Evolutionary conservation across 2,329 filamentous ascomycete species (phyloP).

Genomic region (Fusarium sp.): DNA sequence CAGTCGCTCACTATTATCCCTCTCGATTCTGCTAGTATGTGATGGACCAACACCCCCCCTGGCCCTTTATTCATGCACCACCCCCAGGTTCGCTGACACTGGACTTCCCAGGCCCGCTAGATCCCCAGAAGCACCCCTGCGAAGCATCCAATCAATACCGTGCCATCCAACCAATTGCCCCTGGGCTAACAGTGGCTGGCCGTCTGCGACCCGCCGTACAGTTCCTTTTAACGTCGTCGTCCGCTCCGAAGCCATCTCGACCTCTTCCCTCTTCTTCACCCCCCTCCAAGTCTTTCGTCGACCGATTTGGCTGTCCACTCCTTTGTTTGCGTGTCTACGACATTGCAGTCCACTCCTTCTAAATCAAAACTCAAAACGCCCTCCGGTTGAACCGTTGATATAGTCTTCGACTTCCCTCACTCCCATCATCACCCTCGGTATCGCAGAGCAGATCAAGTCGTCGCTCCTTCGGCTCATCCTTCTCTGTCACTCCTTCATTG

Average conservation of each 20-base stretch:
- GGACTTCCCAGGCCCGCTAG: slow-evolving; percentile 20
- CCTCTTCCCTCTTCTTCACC: slow-evolving; percentile 39
- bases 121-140: slow-evolving; percentile 30
- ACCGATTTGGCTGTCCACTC: slow-evolving; percentile 41
- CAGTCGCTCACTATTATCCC: slow-evolving; percentile 11
- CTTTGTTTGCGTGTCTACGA: slow-evolving; percentile 46
- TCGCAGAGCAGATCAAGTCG: slow-evolving; percentile 35
- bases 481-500: slow-evolving; percentile 40
- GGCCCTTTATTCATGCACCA: slow-evolving; percentile 8
- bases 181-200: slow-evolving; percentile 34
- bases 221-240: slow-evolving; percentile 46
- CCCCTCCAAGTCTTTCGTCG: slow-evolving; percentile 42
- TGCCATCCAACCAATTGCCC: slow-evolving; percentile 34
- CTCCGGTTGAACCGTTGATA: slow-evolving; percentile 46
- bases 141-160: slow-evolving; percentile 39
- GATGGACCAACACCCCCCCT: slow-evolving; percentile 7
- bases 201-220: slow-evolving; percentile 36
- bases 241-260: slow-evolving; percentile 38
- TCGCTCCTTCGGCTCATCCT: slow-evolving; percentile 38
- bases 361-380: slow-evolving; percentile 35
- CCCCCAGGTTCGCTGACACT: slow-evolving; percentile 18
- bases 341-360: slow-evolving; percentile 48
- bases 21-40: slow-evolving; percentile 19
- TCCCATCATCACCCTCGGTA: slow-evolving; percentile 25
- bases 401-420: slow-evolving; percentile 36